Conservation (phyloP, 2,329 filamentous ascomycete species). For the Xylaria sp. region DNA sequence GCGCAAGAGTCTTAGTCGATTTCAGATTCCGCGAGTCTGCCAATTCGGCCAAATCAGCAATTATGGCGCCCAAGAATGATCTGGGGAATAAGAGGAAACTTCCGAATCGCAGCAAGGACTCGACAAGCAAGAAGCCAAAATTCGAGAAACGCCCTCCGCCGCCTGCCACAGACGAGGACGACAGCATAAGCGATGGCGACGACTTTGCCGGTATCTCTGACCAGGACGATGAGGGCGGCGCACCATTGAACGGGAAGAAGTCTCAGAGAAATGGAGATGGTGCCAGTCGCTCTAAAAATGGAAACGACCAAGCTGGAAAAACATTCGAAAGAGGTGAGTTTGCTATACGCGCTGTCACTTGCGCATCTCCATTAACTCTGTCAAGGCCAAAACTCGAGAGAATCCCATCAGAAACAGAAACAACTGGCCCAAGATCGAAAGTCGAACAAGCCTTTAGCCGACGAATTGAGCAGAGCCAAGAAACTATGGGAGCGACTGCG, state of each 20-base stretch:
- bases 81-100: slow-evolving; percentile 69
- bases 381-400: slow-evolving; percentile 75
- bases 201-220: slow-evolving; percentile 59
- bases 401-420: slow-evolving; percentile 94
- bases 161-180: slow-evolving; percentile 55
- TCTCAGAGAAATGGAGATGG: slow-evolving; percentile 50
- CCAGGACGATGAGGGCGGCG: slow-evolving; percentile 66
- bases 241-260: slow-evolving; percentile 55
- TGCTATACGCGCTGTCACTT: background rate
- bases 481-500: slow-evolving; percentile 96
- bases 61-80: slow-evolving; percentile 62
- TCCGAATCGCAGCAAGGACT: slow-evolving; percentile 62
- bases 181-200: slow-evolving; percentile 50
- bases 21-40: slow-evolving; percentile 10
- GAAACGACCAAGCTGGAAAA: slow-evolving; percentile 52
- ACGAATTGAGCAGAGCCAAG: slow-evolving; percentile 88
- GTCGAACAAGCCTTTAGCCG: slow-evolving; percentile 90
- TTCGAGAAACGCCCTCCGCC: slow-evolving; percentile 52
- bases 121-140: slow-evolving; percentile 51
- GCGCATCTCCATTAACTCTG: slow-evolving; percentile 33
- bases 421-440: slow-evolving; percentile 88
- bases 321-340: slow-evolving; percentile 57
- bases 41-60: slow-evolving; percentile 34
- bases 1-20: slow-evolving; percentile 19
- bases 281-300: slow-evolving; percentile 47